These are phyloP conservation scores for Pythium utonaiense DNA, from an alignment of 352 stramenopile species.

Conservation along the genomic window DNA sequence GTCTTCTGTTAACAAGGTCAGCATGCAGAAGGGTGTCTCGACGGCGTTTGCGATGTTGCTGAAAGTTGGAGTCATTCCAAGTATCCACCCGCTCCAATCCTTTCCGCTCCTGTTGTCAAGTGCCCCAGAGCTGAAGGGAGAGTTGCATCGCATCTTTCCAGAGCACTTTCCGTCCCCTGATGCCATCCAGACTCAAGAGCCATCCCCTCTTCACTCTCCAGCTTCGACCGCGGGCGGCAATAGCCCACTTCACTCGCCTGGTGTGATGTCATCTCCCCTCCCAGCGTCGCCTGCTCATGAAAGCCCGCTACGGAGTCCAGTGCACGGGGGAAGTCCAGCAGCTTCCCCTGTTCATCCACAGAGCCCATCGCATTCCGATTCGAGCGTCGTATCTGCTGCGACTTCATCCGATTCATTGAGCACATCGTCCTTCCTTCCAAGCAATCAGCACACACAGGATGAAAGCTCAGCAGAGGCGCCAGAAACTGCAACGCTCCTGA, in stretches of 20 bases:
- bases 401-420: conserved; percentile 69
- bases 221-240: conserved; percentile 2
- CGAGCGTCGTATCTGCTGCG: conserved; percentile 38
- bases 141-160: conserved; percentile 78
- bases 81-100: conserved; percentile 66
- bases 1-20: conserved; percentile 60
- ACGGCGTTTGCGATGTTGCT: conserved; percentile 71
- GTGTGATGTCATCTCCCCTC: conserved; percentile 33
- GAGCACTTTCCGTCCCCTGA: conserved; percentile 76
- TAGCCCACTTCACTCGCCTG: conserved; percentile 44
- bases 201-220: conserved; percentile 19
- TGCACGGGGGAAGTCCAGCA: conserved; percentile 43
- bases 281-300: conserved; percentile 30
- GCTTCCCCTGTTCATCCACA: conserved; percentile 54
- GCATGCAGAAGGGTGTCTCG: conserved; percentile 83
- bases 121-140: conserved; percentile 61
- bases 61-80: conserved; percentile 71
- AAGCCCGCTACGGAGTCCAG: conserved; percentile 55
- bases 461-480: background rate
- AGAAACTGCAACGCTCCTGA: conserved; percentile 18
- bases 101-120: conserved; percentile 69
- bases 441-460: conserved; percentile 41
- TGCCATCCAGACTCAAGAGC: conserved; percentile 33
- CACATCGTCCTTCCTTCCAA: conserved; percentile 73
- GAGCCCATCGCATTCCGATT: conserved; percentile 70